Conservation (phyloP, 306 rosid species). For the Corylus heterophylla region DNA sequence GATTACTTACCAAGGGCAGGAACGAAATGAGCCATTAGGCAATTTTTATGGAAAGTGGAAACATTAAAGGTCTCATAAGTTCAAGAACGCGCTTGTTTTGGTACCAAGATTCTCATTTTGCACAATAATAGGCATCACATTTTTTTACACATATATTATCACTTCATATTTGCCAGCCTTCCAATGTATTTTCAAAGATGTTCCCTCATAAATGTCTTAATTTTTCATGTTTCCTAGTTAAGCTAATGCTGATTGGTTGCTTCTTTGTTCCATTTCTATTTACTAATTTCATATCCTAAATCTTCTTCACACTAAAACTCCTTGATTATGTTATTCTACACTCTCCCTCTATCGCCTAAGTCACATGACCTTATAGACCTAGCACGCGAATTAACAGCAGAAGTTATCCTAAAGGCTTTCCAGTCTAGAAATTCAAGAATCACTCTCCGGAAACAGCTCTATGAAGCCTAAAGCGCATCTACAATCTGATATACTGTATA, state of each 20-base stretch:
- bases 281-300: neutral
- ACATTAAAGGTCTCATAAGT: neutral
- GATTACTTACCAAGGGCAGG: neutral
- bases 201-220: neutral
- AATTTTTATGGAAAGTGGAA: no score
- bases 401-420: neutral
- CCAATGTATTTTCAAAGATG: neutral
- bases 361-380: neutral
- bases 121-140: neutral
- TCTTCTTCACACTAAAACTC: neutral
- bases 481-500: neutral
- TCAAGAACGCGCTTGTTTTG: neutral
- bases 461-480: neutral
- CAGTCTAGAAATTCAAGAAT: neutral
- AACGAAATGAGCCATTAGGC: no score
- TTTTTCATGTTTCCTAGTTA: neutral
- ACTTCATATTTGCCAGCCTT: neutral
- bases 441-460: neutral
- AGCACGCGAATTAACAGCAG: neutral
- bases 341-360: neutral
- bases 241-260: neutral
- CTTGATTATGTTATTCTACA: neutral
- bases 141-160: no score
- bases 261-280: neutral
- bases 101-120: neutral